Evolutionary conservation across 129 eudicot genomes (phyloP).

Genomic region (Centrapalus pauciflorus): DNA sequence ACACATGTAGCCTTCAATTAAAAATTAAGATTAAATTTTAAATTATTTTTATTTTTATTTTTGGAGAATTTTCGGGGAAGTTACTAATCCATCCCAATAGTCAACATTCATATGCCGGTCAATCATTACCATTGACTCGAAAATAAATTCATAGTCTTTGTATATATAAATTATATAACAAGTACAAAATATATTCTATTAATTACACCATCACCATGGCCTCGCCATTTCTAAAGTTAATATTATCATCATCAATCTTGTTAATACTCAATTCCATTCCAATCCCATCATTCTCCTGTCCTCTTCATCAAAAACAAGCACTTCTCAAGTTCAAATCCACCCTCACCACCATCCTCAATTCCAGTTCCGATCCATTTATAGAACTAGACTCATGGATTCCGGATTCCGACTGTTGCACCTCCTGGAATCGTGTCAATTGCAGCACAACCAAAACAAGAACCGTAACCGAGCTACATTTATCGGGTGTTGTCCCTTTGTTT

Average conservation of each 20-base stretch:
- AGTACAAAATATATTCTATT: too few relatives aligned
- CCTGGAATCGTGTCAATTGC: constrained; percentile 49
- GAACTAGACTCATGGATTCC: constrained; percentile 44
- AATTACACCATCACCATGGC: too few relatives aligned
- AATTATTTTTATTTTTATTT: too few relatives aligned
- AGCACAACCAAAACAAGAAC: not conserved
- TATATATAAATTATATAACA: too few relatives aligned
- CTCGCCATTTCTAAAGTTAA: too few relatives aligned
- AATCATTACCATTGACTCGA: too few relatives aligned
- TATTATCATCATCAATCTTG: too few relatives aligned
- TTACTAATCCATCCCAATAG: too few relatives aligned
- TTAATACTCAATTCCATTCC: not conserved
- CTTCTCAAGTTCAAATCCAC: constrained; percentile 29
- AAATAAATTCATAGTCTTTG: too few relatives aligned
- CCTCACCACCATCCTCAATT: constrained; percentile 28
- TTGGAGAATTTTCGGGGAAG: too few relatives aligned
- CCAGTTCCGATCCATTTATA: constrained; percentile 11
- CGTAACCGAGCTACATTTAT: constrained; percentile 30
- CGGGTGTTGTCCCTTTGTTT: constrained; percentile 17
- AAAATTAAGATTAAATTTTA: too few relatives aligned
- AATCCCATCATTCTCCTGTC: constrained; percentile 22
- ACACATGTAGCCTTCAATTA: constrained; percentile 25
- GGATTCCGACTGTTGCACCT: constrained; percentile 39
- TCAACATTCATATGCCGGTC: too few relatives aligned
- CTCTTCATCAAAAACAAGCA: constrained; percentile 27